Percentiles rank a stretch among this genome's conserved stretches.
phyloP scores from a whole-genome alignment of 2,329 filamentous ascomycete genomes.

The Cladorrhinum sp. region DNA sequence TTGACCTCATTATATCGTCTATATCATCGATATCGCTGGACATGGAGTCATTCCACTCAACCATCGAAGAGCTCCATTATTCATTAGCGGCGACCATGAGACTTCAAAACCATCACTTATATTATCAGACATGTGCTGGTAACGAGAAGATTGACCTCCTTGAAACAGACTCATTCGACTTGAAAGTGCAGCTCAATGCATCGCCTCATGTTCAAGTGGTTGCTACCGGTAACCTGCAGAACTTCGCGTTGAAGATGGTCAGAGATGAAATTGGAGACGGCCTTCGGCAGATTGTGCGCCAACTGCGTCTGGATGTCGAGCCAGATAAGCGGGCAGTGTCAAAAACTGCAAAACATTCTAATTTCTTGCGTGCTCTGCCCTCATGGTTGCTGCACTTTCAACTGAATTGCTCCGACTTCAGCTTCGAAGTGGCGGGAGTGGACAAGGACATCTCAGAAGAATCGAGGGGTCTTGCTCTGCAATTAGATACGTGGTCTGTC shows the following conservation, averaged over 20 bases:
- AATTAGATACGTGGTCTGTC: slow-evolving; percentile 81
- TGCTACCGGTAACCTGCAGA: slow-evolving; percentile 75
- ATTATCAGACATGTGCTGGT: slow-evolving; percentile 86
- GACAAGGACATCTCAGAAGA: slow-evolving; percentile 80
- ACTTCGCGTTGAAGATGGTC: slow-evolving; percentile 84
- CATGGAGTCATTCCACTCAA: slow-evolving; percentile 91
- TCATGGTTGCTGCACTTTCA: slow-evolving; percentile 81
- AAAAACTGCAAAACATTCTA: slow-evolving; percentile 54
- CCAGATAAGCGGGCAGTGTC: slow-evolving; percentile 54
- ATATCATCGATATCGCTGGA: slow-evolving; percentile 92
- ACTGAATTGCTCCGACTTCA: slow-evolving; percentile 84
- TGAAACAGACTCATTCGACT: slow-evolving; percentile 80
- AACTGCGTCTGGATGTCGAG: slow-evolving; percentile 70
- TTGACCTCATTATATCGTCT: slow-evolving; percentile 91
- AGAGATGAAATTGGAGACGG: slow-evolving; percentile 91
- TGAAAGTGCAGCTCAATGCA: slow-evolving; percentile 81
- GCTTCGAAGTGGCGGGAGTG: slow-evolving; percentile 83
- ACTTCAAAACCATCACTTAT: slow-evolving; percentile 81
- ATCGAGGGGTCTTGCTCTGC: slow-evolving; percentile 77
- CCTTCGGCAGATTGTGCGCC: slow-evolving; percentile 83
- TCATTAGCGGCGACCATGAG: slow-evolving; percentile 78
- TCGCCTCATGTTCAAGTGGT: slow-evolving; percentile 82
- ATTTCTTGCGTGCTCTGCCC: slow-evolving; percentile 75
- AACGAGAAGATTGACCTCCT: slow-evolving; percentile 76
- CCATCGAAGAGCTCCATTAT: slow-evolving; percentile 81